Base-by-base conservation (phyloP, 352 stramenopile genomes). In the Lagenidium giganteum region DNA sequence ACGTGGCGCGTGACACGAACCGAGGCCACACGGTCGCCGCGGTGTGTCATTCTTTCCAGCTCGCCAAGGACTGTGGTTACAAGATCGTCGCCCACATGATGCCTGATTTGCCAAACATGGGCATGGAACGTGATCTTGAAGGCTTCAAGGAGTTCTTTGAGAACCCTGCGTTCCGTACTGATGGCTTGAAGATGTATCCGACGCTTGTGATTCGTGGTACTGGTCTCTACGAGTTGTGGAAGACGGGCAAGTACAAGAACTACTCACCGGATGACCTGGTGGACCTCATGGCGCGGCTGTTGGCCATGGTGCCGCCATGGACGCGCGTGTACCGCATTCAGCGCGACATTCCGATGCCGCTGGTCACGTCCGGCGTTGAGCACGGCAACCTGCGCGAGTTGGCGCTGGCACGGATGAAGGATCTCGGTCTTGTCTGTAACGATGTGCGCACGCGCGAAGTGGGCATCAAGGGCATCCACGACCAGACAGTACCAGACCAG, bases 51-150 rank as follows among this genome's bases (percentile, higher is more conserved):
- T 83, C 70, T 32, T 82, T 87, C 25, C 70, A 86, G 39, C 51
- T 87, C 21, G 60, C 75, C 8, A 97, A 98, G 60, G 95, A 98
- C 68, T 98, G 90, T 47, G 95, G 95, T 0, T 98, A 97, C 76
- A 98, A 98, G 73, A 95, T 98, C 25, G 94, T 98, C 5, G 96
- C 85, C 9, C 95, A 98, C 65, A 96, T 98, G 86, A 98, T 98
- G 95, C 95, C 95, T 0, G 95, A 98, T 62, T 58, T 98, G 38
- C 95, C 95, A 7, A 98, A 98, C 69, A 98, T 96, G 76, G 95
- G 75, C n/a, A 93, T 96, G 60, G 95, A 98, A 55, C 70, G 95
- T 6, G 95, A 98, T 64, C 64, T 98, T 18, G 70, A 92, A 31
- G 94, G 95, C n/a, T 98, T 98, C 64, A 69, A 74, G 28, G 95